These are phyloP conservation scores for Ustilago trichophora DNA, from an alignment of 1,284 basidiomycete species.

Conservation along the genomic window DNA sequence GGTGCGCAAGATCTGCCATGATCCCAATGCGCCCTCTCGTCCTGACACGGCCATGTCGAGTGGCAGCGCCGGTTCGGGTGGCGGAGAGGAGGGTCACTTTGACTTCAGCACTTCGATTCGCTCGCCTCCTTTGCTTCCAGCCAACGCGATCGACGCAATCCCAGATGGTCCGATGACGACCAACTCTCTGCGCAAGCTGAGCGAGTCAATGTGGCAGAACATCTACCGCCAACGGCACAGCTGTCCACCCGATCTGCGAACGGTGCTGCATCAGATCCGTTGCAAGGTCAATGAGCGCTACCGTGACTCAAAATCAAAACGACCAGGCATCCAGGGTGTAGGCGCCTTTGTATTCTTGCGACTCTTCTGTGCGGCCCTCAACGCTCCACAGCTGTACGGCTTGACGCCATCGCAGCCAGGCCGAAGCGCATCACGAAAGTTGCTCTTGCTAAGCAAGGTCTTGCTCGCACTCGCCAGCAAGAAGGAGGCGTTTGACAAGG, in stretches of 20 bases:
- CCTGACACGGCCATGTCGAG: slow-evolving; percentile 7
- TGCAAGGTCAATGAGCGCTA: slow-evolving; percentile 53
- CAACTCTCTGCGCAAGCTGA: slow-evolving; percentile 37
- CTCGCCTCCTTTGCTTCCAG: slow-evolving; percentile 16
- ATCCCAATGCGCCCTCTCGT: slow-evolving; percentile 22
- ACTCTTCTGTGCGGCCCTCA: slow-evolving; percentile 59
- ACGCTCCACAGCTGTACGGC: slow-evolving; percentile 57
- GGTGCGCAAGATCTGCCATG: slow-evolving; percentile 51
- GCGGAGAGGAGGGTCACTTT: slow-evolving; percentile 9
- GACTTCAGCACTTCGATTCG: slow-evolving; percentile 30
- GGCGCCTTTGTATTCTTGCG: slow-evolving; percentile 60
- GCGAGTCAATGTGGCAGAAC: slow-evolving; percentile 51
- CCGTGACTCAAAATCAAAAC: slow-evolving; percentile 19
- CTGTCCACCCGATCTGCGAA: slow-evolving; percentile 55
- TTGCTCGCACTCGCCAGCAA: slow-evolving; percentile 56
- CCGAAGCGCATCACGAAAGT: slow-evolving; percentile 28
- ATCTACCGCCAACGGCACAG: slow-evolving; percentile 56
- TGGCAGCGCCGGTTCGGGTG: slow-evolving; percentile 13
- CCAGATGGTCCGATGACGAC: slow-evolving; percentile 35
- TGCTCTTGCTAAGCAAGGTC: slow-evolving; percentile 53
- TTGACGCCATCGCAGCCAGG: slow-evolving; percentile 38
- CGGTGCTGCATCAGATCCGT: slow-evolving; percentile 47
- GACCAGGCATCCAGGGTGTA: slow-evolving; percentile 58
- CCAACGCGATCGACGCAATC: slow-evolving; percentile 23
- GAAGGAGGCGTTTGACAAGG: slow-evolving; percentile 48